Evolutionary conservation across 2,329 filamentous ascomycete species (phyloP), one percentile per base, ranked within the genome.

Genomic region (Laburnicola sp.): DNA sequence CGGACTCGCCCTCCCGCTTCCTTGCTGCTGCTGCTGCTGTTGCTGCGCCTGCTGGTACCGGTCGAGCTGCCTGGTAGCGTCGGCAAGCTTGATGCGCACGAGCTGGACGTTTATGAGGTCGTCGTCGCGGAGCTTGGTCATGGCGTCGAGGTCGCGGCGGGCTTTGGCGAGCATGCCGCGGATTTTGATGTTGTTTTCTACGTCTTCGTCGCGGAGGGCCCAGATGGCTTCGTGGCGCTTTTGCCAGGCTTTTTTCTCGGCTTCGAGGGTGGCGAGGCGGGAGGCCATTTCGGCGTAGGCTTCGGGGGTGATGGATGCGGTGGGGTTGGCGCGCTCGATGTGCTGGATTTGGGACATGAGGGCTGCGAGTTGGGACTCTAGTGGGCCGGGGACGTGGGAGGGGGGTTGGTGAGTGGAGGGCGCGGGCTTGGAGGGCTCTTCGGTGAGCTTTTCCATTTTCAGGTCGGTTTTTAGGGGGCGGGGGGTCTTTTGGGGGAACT

Each of bases 181-280:
- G 36, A 76, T 68, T 60, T 72, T 75, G 58, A 76, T 73, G 54
- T 76, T 70, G 53, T 76, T 77, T 44, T 71, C 67, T 1, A 76
- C 69, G 39, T 77, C 75, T 53, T 75, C 72, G 51, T 76, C 74
- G 31, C 75, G 66, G 21, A 77, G 62, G 3, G 68, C 66, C 57
- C 70, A 75, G 41, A 76, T 66, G n/a, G 73, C 70, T 56, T 74
- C 69, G 45, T 76, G 70, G 23, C 72, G 63, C 34, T 68, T 68
- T 41, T 62, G 57, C 62, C 68, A 71, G 1, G 57, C 54, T 16
- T 64, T 64, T 52, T 75, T 75, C 48, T 76, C 72, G 1, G 59
- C 62, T 50, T 75, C 70, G 5, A 76, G 59, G 1, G 60, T 53
- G 23, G 66, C 60, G 35, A 76, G 54, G 3, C 65, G 64, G 6